Evolutionary conservation across 805 yeast species (phyloP).

Genomic region (Candida maltosa): DNA sequence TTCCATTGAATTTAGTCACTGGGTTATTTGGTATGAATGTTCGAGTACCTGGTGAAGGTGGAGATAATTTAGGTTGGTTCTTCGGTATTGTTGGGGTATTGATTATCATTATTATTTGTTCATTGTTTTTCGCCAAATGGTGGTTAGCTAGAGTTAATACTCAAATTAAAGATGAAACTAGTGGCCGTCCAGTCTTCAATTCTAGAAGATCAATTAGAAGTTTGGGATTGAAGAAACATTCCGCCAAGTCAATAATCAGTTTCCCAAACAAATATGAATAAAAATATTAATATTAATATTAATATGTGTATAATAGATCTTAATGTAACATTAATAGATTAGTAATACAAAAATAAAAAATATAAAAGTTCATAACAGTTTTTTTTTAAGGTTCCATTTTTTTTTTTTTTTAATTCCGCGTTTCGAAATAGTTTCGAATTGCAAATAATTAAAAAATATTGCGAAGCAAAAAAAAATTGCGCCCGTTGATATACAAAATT

Average conservation of each 20-base stretch:
- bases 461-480: too few species aligned
- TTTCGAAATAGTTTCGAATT: too few species aligned
- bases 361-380: too few species aligned
- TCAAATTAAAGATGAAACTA: slow-evolving; percentile 7
- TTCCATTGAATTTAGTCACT: slow-evolving; percentile 86
- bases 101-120: slow-evolving; percentile 15
- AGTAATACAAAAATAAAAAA: too few species aligned
- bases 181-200: slow-evolving; percentile 8
- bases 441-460: too few species aligned
- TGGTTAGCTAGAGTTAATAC: slow-evolving; percentile 17
- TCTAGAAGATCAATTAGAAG: slow-evolving; percentile 24
- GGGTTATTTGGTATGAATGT: slow-evolving; percentile 98
- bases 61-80: slow-evolving; percentile 27
- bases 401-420: too few species aligned
- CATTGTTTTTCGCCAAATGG: slow-evolving; percentile 15
- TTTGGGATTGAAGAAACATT: slow-evolving; percentile 20
- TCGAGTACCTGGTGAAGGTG: slow-evolving; percentile 66
- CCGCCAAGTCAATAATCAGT: slow-evolving; percentile 38
- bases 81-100: slow-evolving; percentile 30
- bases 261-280: slow-evolving; percentile 35
- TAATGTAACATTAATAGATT: too few species aligned
- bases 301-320: too few species aligned
- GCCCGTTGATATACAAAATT: too few species aligned
- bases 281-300: too few species aligned
- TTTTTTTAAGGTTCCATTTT: too few species aligned